These are phyloP conservation scores for Endoconidiophora polonica DNA, from an alignment of 2,329 filamentous ascomycete species.

Conservation along the genomic window DNA sequence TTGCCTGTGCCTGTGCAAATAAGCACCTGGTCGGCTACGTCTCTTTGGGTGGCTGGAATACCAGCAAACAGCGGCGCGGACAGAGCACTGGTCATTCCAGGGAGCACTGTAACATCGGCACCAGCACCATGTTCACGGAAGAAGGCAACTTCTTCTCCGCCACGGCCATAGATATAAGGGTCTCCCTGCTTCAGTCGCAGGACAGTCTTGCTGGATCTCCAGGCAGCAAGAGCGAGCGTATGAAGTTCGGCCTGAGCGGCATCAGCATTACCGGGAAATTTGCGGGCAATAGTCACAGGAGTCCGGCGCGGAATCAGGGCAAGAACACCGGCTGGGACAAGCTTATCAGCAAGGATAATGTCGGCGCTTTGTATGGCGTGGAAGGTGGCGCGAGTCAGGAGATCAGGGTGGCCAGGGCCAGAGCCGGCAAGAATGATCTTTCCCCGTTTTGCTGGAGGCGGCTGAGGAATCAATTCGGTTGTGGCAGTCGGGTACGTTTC, in stretches of 20 bases:
- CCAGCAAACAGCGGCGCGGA: conserved; percentile 75
- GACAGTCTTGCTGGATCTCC: conserved; percentile 53
- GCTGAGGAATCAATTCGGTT: background rate
- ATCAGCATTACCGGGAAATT: conserved; percentile 95
- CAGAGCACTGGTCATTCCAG: conserved; percentile 78
- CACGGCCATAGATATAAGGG: conserved; percentile 88
- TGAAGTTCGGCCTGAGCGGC: conserved; percentile 82
- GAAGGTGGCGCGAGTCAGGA: conserved; percentile 69
- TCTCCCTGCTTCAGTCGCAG: conserved; percentile 91
- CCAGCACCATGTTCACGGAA: conserved; percentile 58
- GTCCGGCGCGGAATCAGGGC: conserved; percentile 82
- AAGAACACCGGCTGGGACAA: conserved; percentile 69
- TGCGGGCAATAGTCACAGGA: conserved; percentile 79
- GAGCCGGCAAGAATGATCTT: conserved; percentile 79
- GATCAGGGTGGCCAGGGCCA: conserved; percentile 80
- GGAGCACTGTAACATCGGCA: conserved; percentile 52
- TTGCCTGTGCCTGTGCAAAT: conserved; percentile 94
- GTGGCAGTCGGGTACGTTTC: background rate
- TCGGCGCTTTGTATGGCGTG: conserved; percentile 61
- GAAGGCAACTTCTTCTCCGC: conserved; percentile 79
- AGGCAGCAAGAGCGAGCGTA: conserved; percentile 54
- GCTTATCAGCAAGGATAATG: conserved; percentile 71
- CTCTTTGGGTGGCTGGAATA: conserved; percentile 77
- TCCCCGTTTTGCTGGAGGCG: background rate
- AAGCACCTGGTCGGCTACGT: conserved; percentile 79